Percentiles rank a stretch among this genome's conserved stretches.
Conservation (phyloP, 2,329 filamentous ascomycete species). For the Chalaropsis ovoidea region DNA sequence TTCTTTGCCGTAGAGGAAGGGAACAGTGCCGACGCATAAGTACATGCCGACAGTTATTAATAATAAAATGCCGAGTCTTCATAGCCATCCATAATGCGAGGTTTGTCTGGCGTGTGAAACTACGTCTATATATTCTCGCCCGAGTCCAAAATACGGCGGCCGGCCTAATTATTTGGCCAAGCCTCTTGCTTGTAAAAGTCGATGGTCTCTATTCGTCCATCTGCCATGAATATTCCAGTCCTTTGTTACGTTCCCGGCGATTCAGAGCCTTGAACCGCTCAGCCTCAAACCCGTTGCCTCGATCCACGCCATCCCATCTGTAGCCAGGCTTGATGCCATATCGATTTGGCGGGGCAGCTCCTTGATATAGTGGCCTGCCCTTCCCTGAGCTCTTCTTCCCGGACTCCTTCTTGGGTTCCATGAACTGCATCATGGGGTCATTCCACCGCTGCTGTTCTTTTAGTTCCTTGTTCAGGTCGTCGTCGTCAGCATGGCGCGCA, state of each 20-base stretch:
- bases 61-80: not conserved
- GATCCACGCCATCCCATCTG: constrained; percentile 93
- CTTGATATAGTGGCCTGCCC: constrained; percentile 61
- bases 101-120: not conserved
- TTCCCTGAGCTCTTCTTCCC: constrained; percentile 32
- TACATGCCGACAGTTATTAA: not conserved
- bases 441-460: constrained; percentile 76
- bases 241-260: constrained; percentile 61
- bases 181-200: not conserved
- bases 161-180: too few species aligned
- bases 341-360: constrained; percentile 74
- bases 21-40: too few species aligned
- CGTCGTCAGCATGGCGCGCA: constrained; percentile 73
- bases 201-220: constrained; percentile 61
- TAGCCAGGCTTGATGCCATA: constrained; percentile 90
- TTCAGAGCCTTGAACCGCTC: constrained; percentile 88
- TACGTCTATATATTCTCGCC: not conserved
- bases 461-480: constrained; percentile 72
- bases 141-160: too few species aligned
- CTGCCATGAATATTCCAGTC: constrained; percentile 86
- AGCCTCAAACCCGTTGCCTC: constrained; percentile 84
- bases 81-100: not conserved
- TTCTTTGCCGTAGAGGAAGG: not conserved
- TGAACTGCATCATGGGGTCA: constrained; percentile 78
- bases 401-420: constrained; percentile 44